Conservation (phyloP, 768 basidiomycete genomes). For the Lyophyllum shimeji region DNA sequence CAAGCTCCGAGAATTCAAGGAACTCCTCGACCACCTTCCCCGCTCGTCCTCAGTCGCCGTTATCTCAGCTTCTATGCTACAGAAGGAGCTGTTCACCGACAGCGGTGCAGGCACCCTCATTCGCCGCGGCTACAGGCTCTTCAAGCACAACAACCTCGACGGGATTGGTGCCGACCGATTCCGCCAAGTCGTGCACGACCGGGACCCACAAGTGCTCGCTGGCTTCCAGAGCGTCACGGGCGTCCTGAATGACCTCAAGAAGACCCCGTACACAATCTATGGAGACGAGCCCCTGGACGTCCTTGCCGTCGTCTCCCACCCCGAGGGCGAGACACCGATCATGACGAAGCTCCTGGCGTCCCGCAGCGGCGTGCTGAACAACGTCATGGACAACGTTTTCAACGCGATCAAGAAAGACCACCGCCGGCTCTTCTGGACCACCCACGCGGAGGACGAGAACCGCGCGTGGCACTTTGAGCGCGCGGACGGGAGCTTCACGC, state of each 20-base stretch:
- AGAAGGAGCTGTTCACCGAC: conserved; percentile 99
- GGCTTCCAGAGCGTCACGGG: conserved; percentile 87
- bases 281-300: conserved; percentile 98
- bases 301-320: conserved; percentile 91
- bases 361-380: conserved; percentile 88
- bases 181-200: conserved; percentile 92
- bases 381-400: conserved; percentile 96
- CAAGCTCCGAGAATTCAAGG: conserved; percentile 98
- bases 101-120: conserved; percentile 97
- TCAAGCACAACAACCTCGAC: conserved; percentile 82
- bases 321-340: conserved; percentile 84
- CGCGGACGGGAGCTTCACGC: conserved; percentile 95
- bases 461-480: conserved; percentile 98
- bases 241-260: conserved; percentile 78
- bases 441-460: conserved; percentile 93
- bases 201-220: conserved; percentile 86
- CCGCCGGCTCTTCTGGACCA: conserved; percentile 95
- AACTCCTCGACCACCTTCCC: conserved; percentile 95
- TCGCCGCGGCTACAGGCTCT: conserved; percentile 96
- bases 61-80: conserved; percentile 88
- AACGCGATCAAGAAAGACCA: conserved; percentile 95
- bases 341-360: conserved; percentile 92
- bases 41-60: conserved; percentile 98
- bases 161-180: conserved; percentile 90
- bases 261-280: conserved; percentile 89